Percentiles rank a stretch among this genome's conserved stretches.
Conservation (phyloP, 148 eudicot species). For the Cornus suecica region DNA sequence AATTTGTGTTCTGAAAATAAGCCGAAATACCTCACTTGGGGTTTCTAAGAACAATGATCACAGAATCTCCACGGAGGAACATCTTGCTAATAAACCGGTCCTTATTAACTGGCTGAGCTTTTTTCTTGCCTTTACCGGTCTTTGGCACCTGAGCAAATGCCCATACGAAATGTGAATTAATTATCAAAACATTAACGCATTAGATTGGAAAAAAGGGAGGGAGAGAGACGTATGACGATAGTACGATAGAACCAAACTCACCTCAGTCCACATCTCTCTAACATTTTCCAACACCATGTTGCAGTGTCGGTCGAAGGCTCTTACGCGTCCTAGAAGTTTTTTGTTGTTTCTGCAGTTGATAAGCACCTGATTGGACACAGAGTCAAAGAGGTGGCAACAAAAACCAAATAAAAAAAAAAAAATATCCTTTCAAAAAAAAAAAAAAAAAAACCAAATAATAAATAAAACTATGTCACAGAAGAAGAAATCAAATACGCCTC, state of each 20-base stretch:
- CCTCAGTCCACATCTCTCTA: conserved; percentile 94
- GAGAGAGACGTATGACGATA: not conserved
- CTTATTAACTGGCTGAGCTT: conserved; percentile 85
- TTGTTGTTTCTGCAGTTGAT: conserved; percentile 93
- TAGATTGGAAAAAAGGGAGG: not conserved
- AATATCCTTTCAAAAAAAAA: not conserved
- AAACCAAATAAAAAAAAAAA: not conserved
- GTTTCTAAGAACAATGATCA: conserved; percentile 87
- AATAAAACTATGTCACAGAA: too few species aligned
- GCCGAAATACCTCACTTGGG: conserved; percentile 54
- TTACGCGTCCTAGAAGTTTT: conserved; percentile 71
- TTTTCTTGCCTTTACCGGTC: conserved; percentile 95
- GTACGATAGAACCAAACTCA: conserved; percentile 20
- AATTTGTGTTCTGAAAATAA: not conserved
- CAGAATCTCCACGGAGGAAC: conserved; percentile 95
- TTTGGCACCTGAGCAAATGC: conserved; percentile 61
- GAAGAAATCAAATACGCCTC: not conserved
- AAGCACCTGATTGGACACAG: conserved; percentile 53
- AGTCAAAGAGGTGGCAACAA: not conserved
- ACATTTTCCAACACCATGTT: conserved; percentile 85
- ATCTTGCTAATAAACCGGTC: conserved; percentile 94
- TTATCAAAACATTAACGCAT: not conserved
- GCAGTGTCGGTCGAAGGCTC: conserved; percentile 77
- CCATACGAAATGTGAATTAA: not conserved
- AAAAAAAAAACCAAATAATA: not conserved